Evolutionary conservation across 352 stramenopile genomes (phyloP).

Genomic region (Globisporangium emineosum): DNA sequence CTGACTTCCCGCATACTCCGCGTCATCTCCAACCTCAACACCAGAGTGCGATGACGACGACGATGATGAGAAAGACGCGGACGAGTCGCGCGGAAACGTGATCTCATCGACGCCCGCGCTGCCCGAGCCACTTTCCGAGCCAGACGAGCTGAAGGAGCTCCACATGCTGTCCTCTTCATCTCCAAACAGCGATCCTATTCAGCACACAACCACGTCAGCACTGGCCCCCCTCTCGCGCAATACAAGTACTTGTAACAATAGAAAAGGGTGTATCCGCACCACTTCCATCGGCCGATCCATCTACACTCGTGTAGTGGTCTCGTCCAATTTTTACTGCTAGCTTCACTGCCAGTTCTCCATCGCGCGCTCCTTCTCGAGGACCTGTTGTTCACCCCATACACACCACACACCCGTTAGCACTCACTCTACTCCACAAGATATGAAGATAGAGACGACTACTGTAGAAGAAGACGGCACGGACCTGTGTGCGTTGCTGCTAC

Average conservation of each 20-base stretch:
- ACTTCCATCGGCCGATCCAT: conserved; percentile 10
- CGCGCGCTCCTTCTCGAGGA: not conserved
- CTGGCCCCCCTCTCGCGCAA: not conserved
- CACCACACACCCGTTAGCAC: not conserved
- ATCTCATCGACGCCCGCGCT: conserved; percentile 2
- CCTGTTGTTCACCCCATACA: not conserved
- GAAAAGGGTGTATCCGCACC: conserved; percentile 2
- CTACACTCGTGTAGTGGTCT: too few species aligned
- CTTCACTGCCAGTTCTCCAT: not conserved
- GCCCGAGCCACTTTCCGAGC: conserved; percentile 3
- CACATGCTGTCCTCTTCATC: not conserved
- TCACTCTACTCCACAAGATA: not conserved
- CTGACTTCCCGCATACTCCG: not conserved
- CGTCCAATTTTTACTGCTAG: not conserved
- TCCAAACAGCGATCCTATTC: conserved; percentile 13
- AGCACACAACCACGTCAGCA: not conserved
- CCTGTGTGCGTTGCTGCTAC: conserved; percentile 7
- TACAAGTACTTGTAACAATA: not conserved
- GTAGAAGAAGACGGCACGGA: not conserved
- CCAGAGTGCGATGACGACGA: not conserved
- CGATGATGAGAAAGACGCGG: not conserved
- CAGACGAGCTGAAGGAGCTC: conserved; percentile 5
- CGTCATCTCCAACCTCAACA: conserved; percentile 3
- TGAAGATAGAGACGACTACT: not conserved
- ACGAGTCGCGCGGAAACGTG: conserved; percentile 1